Base-by-base conservation (phyloP, 176 grass and related monocot genomes). In the Microstegium vimineum region DNA sequence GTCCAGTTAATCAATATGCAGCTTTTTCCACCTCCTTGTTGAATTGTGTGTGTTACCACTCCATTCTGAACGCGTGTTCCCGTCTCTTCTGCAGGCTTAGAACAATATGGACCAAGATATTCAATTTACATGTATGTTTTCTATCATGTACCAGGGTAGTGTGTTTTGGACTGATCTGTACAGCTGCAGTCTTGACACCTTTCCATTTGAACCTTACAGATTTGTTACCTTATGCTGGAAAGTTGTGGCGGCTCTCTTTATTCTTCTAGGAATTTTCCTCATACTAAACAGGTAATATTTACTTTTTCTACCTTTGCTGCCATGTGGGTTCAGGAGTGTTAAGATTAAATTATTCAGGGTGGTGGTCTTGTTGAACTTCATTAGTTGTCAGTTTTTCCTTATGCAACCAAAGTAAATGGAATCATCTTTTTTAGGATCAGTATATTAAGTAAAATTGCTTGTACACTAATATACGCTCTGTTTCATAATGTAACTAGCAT, bases 191-290 rank as follows among this genome's bases (percentile, higher is more conserved):
- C 66, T 71, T 94, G 46, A 92, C 52, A 80, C 66, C 3, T 67
- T 85, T 83, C 46, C 54, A 38, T 81, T 80, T 86, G 52, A 83
- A 60, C 11, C 75, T 83, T 68, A 74, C 93, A 98, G 95, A 90
- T 93, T 95, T 81, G 73, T 91, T 56, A 84, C 86, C 41, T 80
- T 88, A 84, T 94, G 89, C 38, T 95, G 93, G 85, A 87, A 80
- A 70, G 62, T 93, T 57, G 96, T 95, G 84, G 80, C 82, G 0
- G 81, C 83, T 57, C 90, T 94, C 54, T 98, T 98, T 41, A 66
- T 98, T 76, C 89, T 98, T 84, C 81, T 86, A 10, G 96, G 96
- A 62, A 68, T 90, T 75, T 91, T 95, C 76, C 34, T 90, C 36
- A 90, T 98, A 70, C 83, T 93, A 22, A 81, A 84, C 74, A 98